phyloP scores from a whole-genome alignment of 139 green algal genomes.

The Chlorella vulgaris region DNA sequence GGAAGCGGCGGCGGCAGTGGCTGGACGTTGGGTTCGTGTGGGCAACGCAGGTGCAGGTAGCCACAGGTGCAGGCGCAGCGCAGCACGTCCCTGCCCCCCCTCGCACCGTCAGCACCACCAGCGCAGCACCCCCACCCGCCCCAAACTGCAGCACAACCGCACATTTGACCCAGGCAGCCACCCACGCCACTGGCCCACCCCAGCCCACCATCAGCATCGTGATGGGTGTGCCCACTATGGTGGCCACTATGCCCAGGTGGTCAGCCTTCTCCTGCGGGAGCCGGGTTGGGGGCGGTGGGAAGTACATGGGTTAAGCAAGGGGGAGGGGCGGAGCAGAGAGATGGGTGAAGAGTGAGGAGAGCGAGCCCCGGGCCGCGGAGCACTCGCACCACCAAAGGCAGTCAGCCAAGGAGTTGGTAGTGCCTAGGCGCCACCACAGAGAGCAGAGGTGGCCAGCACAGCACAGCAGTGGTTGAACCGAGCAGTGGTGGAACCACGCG shows the following conservation, averaged over 20 bases:
- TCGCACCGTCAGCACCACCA: too few relatives aligned
- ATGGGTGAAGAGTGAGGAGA: neutral
- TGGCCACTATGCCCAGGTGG: slow-evolving; percentile 81
- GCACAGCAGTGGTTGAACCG: neutral
- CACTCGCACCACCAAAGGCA: neutral
- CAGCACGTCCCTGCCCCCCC: too few relatives aligned
- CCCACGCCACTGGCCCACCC: too few relatives aligned
- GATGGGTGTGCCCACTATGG: slow-evolving; percentile 78
- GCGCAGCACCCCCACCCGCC: too few relatives aligned
- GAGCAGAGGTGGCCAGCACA: neutral
- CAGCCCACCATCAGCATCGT: slow-evolving; percentile 69
- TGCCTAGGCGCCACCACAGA: neutral
- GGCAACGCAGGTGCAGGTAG: too few relatives aligned
- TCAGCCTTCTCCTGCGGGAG: slow-evolving; percentile 81
- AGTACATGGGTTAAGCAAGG: neutral
- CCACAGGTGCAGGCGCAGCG: too few relatives aligned
- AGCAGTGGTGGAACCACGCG: neutral
- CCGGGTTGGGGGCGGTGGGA: neutral
- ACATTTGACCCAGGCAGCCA: too few relatives aligned
- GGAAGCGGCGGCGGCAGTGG: too few relatives aligned
- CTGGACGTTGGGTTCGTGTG: too few relatives aligned
- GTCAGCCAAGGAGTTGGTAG: neutral
- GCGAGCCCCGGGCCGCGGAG: too few relatives aligned
- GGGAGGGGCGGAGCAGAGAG: neutral
- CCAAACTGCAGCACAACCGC: too few relatives aligned